Evolutionary conservation across 1,284 basidiomycete species (phyloP).

Genomic region (Cryptococcus deneoformans): DNA sequence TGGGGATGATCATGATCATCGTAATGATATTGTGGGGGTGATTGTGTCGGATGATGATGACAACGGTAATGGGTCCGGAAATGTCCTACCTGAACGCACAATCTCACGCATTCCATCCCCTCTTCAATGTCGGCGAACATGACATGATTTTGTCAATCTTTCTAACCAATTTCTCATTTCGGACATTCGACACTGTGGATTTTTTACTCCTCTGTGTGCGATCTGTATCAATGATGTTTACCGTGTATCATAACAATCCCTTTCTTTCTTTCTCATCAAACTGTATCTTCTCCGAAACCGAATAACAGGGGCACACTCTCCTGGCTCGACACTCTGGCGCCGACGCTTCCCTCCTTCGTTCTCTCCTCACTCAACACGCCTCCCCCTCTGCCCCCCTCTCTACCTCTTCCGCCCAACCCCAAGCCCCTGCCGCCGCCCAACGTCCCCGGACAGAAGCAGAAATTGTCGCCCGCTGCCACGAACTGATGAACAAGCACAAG

Average conservation of each 20-base stretch:
- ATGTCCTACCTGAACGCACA: not conserved
- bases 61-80: not conserved
- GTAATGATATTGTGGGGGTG: not conserved
- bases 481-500: conserved; percentile 61
- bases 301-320: conserved; percentile 77
- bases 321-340: conserved; percentile 78
- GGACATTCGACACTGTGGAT: no score
- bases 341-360: conserved; percentile 68
- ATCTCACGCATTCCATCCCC: conserved; percentile 10
- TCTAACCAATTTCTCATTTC: not conserved
- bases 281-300: not conserved
- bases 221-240: not conserved
- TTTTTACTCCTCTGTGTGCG: not conserved
- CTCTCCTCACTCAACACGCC: conserved; percentile 62
- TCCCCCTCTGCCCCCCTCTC: conserved; percentile 33
- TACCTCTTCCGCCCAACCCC: conserved; percentile 14
- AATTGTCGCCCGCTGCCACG: conserved; percentile 52
- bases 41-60: not conserved
- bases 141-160: not conserved
- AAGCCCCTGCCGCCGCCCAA: conserved; percentile 17
- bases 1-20: not conserved
- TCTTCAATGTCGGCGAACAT: conserved; percentile 2
- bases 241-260: not conserved
- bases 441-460: conserved; percentile 47
- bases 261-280: not conserved